Conservation (phyloP, 2,329 filamentous ascomycete species). For the Juglanconis sp. region DNA sequence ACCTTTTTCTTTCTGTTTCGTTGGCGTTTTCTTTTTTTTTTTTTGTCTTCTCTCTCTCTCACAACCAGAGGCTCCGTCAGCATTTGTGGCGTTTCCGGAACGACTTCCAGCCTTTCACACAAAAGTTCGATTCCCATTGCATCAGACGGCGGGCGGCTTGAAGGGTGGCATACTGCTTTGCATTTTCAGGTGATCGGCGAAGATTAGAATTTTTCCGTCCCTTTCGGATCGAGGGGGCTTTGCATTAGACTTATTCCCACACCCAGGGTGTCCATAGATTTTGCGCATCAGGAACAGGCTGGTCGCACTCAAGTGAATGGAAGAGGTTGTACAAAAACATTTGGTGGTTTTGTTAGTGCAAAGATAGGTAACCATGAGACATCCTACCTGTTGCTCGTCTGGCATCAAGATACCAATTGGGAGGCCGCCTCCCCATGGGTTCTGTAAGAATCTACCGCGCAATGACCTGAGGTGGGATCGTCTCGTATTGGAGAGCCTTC, state of each 20-base stretch:
- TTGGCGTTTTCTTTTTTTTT: conserved; percentile 21
- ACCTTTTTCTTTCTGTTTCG: conserved; percentile 6
- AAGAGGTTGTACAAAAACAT: conserved; percentile 18
- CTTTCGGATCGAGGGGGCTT: conserved; percentile 16
- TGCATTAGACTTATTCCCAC: conserved; percentile 29
- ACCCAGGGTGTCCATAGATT: conserved; percentile 23
- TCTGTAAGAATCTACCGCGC: not conserved
- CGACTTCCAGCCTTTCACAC: conserved; percentile 18
- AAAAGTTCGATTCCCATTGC: conserved; percentile 33
- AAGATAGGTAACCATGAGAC: not conserved
- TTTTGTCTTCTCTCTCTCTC: conserved; percentile 19
- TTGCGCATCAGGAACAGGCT: conserved; percentile 11
- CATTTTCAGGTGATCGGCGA: conserved; percentile 31
- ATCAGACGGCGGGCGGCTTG: conserved; percentile 31
- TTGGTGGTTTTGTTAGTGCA: conserved; percentile 3
- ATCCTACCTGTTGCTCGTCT: too few species aligned
- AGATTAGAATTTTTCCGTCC: conserved; percentile 29
- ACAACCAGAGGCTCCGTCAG: conserved; percentile 15
- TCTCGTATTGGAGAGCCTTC: not conserved
- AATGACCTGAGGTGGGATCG: not conserved
- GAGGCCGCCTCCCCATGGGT: too few species aligned
- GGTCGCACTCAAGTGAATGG: conserved; percentile 12
- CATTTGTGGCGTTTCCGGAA: conserved; percentile 21
- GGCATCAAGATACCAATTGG: too few species aligned
- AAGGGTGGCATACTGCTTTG: conserved; percentile 32